These are phyloP conservation scores for Amauroascus niger DNA, from an alignment of 2,329 filamentous ascomycete species.

Conservation along the genomic window DNA sequence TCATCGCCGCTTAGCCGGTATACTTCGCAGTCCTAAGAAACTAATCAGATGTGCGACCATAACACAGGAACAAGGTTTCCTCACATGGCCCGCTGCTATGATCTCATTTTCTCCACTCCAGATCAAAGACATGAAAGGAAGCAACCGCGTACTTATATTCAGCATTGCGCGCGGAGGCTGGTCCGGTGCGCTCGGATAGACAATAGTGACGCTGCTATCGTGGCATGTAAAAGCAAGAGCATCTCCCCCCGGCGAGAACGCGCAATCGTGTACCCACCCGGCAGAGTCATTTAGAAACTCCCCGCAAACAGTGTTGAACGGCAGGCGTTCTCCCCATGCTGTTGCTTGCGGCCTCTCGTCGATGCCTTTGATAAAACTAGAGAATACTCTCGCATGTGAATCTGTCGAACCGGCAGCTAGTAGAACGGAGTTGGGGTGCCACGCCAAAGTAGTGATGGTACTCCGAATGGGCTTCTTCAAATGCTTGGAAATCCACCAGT, in stretches of 20 bases:
- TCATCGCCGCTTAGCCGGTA: slow-evolving; percentile 77
- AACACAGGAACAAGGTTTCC: slow-evolving; percentile 14
- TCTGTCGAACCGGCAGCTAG: slow-evolving; percentile 94
- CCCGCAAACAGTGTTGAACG: slow-evolving; percentile 97
- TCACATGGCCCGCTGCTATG: slow-evolving; percentile 79
- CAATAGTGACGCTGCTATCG: slow-evolving; percentile 92
- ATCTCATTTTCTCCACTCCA: slow-evolving; percentile 92
- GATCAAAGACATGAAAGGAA: slow-evolving; percentile 85
- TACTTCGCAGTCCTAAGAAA: slow-evolving; percentile 59
- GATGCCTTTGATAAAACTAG: slow-evolving; percentile 89
- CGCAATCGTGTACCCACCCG: slow-evolving; percentile 89
- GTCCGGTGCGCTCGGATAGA: slow-evolving; percentile 85
- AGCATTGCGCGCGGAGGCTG: slow-evolving; percentile 85
- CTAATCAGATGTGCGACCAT: slow-evolving; percentile 6
- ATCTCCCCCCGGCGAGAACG: slow-evolving; percentile 85
- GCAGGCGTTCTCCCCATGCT: slow-evolving; percentile 88
- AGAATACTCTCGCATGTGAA: slow-evolving; percentile 89
- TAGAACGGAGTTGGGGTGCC: slow-evolving; percentile 96
- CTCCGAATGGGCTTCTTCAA: slow-evolving; percentile 97
- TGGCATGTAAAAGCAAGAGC: slow-evolving; percentile 91
- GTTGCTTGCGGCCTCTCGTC: slow-evolving; percentile 76
- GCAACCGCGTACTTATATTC: slow-evolving; percentile 75
- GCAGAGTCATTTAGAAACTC: slow-evolving; percentile 94
- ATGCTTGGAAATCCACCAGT: slow-evolving; percentile 99
- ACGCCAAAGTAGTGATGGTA: slow-evolving; percentile 87